phyloP scores from a whole-genome alignment of 106 monocot genomes.

The Phalaenopsis equestris region DNA sequence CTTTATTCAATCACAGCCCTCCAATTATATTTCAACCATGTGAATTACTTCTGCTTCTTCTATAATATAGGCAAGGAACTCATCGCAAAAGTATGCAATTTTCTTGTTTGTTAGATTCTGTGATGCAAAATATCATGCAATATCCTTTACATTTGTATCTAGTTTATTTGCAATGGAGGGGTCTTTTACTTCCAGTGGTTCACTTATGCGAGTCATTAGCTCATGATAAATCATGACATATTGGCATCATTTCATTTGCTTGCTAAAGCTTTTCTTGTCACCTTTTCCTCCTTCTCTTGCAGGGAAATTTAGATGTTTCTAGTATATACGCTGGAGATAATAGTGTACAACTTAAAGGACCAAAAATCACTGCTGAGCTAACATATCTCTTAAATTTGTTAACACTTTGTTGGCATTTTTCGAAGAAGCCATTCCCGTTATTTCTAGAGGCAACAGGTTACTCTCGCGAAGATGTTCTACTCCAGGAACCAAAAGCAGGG shows the following conservation, averaged over 20 bases:
- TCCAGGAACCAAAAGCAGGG: conserved; percentile 98
- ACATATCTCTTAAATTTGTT: conserved; percentile 74
- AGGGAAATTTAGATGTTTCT: conserved; percentile 85
- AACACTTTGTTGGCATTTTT: conserved; percentile 94
- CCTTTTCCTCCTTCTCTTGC: conserved; percentile 14
- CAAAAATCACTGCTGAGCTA: conserved; percentile 45
- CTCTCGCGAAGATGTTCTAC: conserved; percentile 65
- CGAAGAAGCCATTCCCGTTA: conserved; percentile 87
- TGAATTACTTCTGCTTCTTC: not conserved
- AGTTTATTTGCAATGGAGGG: not conserved
- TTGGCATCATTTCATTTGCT: not conserved
- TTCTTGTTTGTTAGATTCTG: not conserved
- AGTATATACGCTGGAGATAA: conserved; percentile 88
- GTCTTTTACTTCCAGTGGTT: not conserved
- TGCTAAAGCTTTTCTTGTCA: not conserved
- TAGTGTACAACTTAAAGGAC: conserved; percentile 49
- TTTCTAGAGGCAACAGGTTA: conserved; percentile 89
- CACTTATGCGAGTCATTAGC: not conserved
- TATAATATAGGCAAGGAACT: not conserved
- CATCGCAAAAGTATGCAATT: not conserved
- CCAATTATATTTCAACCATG: not conserved
- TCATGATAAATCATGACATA: not conserved
- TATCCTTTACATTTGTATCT: not conserved
- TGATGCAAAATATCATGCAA: not conserved
- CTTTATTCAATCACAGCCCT: not conserved